phyloP scores from a whole-genome alignment of 2,329 filamentous ascomycete genomes.

The Aspergillus sp. region DNA sequence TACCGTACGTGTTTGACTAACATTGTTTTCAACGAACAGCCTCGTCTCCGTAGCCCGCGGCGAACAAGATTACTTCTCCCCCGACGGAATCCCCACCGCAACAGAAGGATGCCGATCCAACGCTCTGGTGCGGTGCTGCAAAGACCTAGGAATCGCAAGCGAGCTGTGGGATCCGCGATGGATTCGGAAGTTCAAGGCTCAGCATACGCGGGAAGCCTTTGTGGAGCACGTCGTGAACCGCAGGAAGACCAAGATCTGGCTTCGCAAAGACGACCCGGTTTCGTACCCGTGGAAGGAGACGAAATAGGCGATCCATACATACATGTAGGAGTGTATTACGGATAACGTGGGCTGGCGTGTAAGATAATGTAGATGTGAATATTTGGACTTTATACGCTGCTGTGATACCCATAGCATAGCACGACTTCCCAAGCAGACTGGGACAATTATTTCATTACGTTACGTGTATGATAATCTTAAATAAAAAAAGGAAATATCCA shows the following conservation, averaged over 20 bases:
- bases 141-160: constrained; percentile 90
- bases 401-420: neutral
- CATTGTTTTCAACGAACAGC: constrained; percentile 46
- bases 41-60: constrained; percentile 90
- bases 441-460: neutral
- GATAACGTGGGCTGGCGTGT: neutral
- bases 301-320: constrained; percentile 17
- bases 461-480: neutral
- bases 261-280: constrained; percentile 77
- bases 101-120: constrained; percentile 98
- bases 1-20: constrained; percentile 4
- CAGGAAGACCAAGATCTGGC: constrained; percentile 85
- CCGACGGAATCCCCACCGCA: constrained; percentile 87
- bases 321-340: neutral
- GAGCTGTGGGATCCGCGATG: constrained; percentile 96
- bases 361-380: neutral
- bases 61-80: constrained; percentile 89
- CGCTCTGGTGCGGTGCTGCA: constrained; percentile 96
- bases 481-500: neutral
- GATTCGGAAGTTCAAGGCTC: constrained; percentile 76
- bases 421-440: neutral
- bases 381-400: neutral
- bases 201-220: constrained; percentile 76
- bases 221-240: constrained; percentile 85
- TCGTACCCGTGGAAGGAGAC: constrained; percentile 62